Conservation (phyloP, 306 rosid species). For the Arachis stenosperma region DNA sequence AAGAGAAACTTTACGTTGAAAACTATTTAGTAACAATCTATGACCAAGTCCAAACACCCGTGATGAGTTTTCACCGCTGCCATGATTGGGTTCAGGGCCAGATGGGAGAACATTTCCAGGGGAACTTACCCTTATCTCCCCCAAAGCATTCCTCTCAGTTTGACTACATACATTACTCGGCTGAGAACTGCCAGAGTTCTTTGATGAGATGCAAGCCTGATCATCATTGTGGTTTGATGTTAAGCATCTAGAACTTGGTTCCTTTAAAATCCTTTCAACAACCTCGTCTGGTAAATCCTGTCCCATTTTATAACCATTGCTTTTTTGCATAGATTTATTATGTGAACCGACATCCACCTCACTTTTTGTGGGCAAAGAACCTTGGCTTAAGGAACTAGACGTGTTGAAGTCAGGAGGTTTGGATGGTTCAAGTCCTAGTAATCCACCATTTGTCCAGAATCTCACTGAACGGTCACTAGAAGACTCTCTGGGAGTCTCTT, state of each 20-base stretch:
- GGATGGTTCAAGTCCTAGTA: conserved; percentile 95
- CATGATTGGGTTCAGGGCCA: conserved; percentile 42
- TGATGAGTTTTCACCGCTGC: conserved; percentile 56
- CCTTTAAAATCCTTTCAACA: conserved; percentile 40
- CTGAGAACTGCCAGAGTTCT: conserved; percentile 35
- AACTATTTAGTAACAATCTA: conserved; percentile 70
- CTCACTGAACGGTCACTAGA: conserved; percentile 57
- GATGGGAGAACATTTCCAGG: conserved; percentile 49
- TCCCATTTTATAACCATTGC: conserved; percentile 41
- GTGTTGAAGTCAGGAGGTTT: conserved; percentile 78
- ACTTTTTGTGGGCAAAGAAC: conserved; percentile 36
- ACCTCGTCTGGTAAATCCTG: conserved; percentile 37
- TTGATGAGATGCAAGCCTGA: conserved; percentile 44
- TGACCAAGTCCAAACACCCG: conserved; percentile 74
- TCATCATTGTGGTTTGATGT: conserved; percentile 41
- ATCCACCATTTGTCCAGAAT: conserved; percentile 97
- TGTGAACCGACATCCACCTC: conserved; percentile 43
- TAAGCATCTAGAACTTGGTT: conserved; percentile 45
- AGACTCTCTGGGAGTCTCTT: conserved; percentile 53
- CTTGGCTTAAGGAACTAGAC: conserved; percentile 55
- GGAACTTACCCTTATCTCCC: conserved; percentile 38
- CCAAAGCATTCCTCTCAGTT: conserved; percentile 37
- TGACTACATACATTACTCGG: conserved; percentile 41
- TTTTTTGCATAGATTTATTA: conserved; percentile 45
- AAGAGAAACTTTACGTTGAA: conserved; percentile 59